phyloP scores from a whole-genome alignment of 257 asterid species.

The Solanum gandarillasii region DNA sequence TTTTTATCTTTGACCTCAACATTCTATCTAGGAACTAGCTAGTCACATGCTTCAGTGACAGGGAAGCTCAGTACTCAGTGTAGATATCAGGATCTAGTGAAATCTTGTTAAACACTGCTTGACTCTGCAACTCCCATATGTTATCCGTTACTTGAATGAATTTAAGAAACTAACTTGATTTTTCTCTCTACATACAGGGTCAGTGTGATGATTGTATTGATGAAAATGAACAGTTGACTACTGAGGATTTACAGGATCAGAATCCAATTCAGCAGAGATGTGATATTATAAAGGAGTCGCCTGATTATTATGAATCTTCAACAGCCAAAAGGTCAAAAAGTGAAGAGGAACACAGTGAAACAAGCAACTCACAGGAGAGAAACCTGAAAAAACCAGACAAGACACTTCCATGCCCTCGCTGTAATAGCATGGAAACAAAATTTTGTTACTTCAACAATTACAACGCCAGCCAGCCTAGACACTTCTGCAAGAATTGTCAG shows the following conservation, averaged over 20 bases:
- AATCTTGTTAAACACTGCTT: not conserved
- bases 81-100: not conserved
- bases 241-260: conserved; percentile 26
- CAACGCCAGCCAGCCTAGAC: conserved; percentile 93
- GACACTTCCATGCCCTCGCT: conserved; percentile 91
- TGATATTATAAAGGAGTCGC: conserved; percentile 23
- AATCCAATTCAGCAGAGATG: conserved; percentile 7
- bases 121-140: not conserved
- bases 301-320: conserved; percentile 23
- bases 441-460: conserved; percentile 93
- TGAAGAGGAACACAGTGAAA: conserved; percentile 48
- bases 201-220: conserved; percentile 19
- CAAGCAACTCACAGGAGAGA: conserved; percentile 48
- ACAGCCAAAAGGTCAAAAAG: conserved; percentile 22
- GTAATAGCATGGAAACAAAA: conserved; percentile 96
- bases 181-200: conserved; percentile 14
- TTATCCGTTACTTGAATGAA: not conserved
- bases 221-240: conserved; percentile 18
- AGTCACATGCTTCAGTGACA: not conserved
- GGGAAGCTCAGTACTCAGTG: not conserved
- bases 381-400: conserved; percentile 78
- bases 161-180: not conserved
- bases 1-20: not conserved
- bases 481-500: conserved; percentile 95
- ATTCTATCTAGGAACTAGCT: not conserved